These are phyloP conservation scores for Candida golubevii DNA, from an alignment of 805 yeast genomes.

Conservation along the genomic window DNA sequence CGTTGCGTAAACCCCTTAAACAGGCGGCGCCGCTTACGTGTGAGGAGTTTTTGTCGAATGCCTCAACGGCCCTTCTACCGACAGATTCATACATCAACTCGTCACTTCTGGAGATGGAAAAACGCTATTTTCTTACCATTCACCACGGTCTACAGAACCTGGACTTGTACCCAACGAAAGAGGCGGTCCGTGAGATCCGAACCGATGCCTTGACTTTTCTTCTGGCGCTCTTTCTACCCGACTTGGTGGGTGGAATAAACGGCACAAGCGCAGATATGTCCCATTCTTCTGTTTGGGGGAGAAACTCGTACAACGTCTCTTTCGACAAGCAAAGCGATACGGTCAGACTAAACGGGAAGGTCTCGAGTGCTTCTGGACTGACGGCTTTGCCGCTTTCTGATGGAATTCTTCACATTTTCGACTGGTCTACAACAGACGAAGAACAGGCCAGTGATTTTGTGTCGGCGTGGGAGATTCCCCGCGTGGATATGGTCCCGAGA, in stretches of 20 bases:
- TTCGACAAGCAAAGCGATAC: constrained; percentile 7
- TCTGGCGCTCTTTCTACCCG: constrained; percentile 23
- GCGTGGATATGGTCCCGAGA: constrained; percentile 29
- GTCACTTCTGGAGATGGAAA: constrained; percentile 26
- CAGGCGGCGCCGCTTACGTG: constrained; percentile 21
- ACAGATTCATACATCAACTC: constrained; percentile 24
- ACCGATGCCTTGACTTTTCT: constrained; percentile 26
- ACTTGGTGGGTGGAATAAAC: constrained; percentile 27
- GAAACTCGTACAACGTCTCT: constrained; percentile 13
- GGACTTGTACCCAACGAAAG: constrained; percentile 23
- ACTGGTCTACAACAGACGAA: constrained; percentile 4
- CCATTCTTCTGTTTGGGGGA: constrained; percentile 10
- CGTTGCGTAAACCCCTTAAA: not conserved
- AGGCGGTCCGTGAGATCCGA: constrained; percentile 29
- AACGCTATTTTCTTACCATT: constrained; percentile 27
- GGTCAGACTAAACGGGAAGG: constrained; percentile 19
- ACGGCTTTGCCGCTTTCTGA: constrained; percentile 23
- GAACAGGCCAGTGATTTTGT: constrained; percentile 18
- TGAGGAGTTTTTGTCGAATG: constrained; percentile 22
- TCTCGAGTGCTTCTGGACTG: constrained; percentile 14
- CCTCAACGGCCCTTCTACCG: constrained; percentile 33
- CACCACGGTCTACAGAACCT: constrained; percentile 17
- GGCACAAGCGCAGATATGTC: constrained; percentile 18
- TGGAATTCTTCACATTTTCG: constrained; percentile 35
- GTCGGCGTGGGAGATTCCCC: constrained; percentile 17